Evolutionary conservation across 2,329 filamentous ascomycete species (phyloP), one percentile per base, ranked within the genome.

Genomic region (Epichloe bromicola): DNA sequence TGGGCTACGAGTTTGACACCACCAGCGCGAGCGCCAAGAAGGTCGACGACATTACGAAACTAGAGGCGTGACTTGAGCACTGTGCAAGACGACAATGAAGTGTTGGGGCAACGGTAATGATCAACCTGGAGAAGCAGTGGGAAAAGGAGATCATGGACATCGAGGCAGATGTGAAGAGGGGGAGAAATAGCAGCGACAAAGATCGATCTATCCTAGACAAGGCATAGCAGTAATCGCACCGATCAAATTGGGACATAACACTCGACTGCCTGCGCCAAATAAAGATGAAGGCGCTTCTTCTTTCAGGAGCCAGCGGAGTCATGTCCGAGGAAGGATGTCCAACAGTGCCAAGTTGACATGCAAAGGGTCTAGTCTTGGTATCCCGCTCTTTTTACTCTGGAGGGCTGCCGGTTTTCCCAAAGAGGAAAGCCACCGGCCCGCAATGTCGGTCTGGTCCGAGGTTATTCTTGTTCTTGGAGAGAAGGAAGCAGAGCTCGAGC

Each of bases 1-100:
- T 94, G 36, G 84, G 80, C n/a, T 90, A 93, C 67, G 73, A 80
- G 53, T 93, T 93, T 68, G 88, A 94, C 66, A 71, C 75, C 42
- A 70, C 68, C 39, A 68, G 67, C 50, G 66, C 68, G 20, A 74
- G 71, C 51, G 71, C 71, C 0, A 66, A 65, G 26, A 74, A 74
- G 60, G 71, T 74, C 8, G 63, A 69, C 8, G 71, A 63, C 44
- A 74, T 74, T 54, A 60, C 53, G 23, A 59, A 66, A 47, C 56
- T 73, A 19, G 70, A 74, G 59, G 61, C 40, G 10, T 30, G 26
- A 30, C 1, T 4, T 30, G 26, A 30, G 8, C 26, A 4, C 4
- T 30, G 26, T 30, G 26, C 26, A 10, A 30, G 26, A 30, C 8
- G 26, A 30, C 26, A 30, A 30, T 30, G 3, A 30, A 30, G 26